These are phyloP conservation scores for Beauveria varroae DNA, from an alignment of 2,329 filamentous ascomycete genomes.

Conservation along the genomic window DNA sequence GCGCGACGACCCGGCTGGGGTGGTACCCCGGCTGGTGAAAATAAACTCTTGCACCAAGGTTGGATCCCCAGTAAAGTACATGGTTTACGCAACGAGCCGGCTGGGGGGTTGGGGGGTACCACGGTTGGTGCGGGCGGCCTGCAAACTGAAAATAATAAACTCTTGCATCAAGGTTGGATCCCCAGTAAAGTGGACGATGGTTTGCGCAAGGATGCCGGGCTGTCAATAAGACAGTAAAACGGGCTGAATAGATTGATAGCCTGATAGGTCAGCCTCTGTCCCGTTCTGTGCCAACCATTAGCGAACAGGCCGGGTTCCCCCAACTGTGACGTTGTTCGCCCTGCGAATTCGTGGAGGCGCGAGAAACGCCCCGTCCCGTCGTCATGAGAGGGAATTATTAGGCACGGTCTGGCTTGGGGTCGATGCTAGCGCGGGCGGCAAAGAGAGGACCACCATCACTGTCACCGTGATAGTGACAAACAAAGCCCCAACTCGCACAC, in stretches of 20 bases:
- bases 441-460: background rate
- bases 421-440: background rate
- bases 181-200: too few species aligned
- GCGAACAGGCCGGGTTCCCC: background rate
- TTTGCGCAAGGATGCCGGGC: too few species aligned
- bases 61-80: background rate
- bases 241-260: too few species aligned
- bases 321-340: background rate
- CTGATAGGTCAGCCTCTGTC: too few species aligned
- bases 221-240: too few species aligned
- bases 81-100: too few species aligned
- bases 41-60: background rate
- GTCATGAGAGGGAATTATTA: too few species aligned
- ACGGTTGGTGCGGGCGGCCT: background rate
- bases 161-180: background rate
- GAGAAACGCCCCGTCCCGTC: too few species aligned
- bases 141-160: background rate
- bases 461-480: too few species aligned
- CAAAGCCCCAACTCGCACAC: background rate
- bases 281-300: background rate
- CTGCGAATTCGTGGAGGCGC: background rate
- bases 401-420: too few species aligned
- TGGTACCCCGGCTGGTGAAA: background rate
- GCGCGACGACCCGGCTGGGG: background rate
- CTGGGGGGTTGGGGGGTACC: too few species aligned